These are phyloP conservation scores for Candida endomychidarum DNA, from an alignment of 805 yeast species.

Conservation along the genomic window DNA sequence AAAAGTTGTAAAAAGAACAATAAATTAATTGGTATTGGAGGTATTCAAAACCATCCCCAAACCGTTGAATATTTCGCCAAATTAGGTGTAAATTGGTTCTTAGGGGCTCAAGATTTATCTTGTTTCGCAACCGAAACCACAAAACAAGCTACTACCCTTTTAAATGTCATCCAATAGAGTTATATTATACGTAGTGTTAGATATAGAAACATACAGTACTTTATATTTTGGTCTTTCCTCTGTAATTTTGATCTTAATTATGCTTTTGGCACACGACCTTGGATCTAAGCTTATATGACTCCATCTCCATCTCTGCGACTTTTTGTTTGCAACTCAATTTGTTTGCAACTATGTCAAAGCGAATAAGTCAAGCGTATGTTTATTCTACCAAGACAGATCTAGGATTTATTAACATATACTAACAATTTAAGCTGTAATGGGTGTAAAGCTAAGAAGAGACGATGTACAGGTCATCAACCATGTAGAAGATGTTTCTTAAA, in stretches of 20 bases:
- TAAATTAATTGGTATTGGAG: background rate
- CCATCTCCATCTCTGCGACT: too few species aligned
- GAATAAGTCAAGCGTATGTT: background rate
- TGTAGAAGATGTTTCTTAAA: conserved; percentile 3
- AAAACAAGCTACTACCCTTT: background rate
- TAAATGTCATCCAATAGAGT: background rate
- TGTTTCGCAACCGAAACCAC: background rate
- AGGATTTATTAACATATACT: too few species aligned
- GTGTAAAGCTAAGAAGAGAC: conserved; percentile 1
- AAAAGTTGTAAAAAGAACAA: background rate
- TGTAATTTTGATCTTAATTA: too few species aligned
- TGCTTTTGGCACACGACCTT: too few species aligned
- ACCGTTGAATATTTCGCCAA: background rate
- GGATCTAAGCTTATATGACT: too few species aligned
- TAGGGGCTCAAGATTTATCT: conserved; percentile 1
- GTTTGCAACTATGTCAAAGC: too few species aligned
- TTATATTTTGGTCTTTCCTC: too few species aligned
- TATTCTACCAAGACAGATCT: too few species aligned
- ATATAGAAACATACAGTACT: too few species aligned
- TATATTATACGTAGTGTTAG: too few species aligned
- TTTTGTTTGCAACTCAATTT: too few species aligned
- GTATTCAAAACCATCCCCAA: background rate
- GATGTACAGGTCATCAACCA: conserved; percentile 1
- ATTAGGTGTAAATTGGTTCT: background rate
- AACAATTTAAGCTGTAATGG: too few species aligned